Evolutionary conservation across 148 eudicot species (phyloP).

Genomic region (Nyssa sinensis): DNA sequence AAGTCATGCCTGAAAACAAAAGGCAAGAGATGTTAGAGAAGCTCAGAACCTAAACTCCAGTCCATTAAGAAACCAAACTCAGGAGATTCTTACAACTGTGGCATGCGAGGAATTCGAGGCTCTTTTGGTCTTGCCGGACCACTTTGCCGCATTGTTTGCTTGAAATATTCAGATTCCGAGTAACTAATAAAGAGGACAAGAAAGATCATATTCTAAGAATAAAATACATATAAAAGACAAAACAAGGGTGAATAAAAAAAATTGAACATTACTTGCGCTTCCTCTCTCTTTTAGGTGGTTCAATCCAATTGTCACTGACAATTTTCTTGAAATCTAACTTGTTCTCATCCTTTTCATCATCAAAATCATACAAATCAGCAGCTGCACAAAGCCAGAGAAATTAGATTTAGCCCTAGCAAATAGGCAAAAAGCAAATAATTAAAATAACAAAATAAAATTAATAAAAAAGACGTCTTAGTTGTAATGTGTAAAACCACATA

Average conservation of each 20-base stretch:
- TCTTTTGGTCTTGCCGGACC: constrained; percentile 90
- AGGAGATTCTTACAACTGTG: constrained; percentile 70
- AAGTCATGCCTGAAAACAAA: constrained; percentile 76
- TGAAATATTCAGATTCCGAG: constrained; percentile 94
- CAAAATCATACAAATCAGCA: constrained; percentile 92
- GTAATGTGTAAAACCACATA: constrained; percentile 43
- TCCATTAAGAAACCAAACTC: neutral
- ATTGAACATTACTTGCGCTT: constrained; percentile 76
- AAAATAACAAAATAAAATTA: too few species aligned
- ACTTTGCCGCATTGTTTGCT: constrained; percentile 99
- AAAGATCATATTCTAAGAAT: neutral
- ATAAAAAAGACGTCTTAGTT: too few species aligned
- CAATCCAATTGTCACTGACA: constrained; percentile 87
- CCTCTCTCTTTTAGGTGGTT: constrained; percentile 93
- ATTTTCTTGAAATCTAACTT: constrained; percentile 91
- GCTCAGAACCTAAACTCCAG: neutral
- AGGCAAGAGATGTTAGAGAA: constrained; percentile 1
- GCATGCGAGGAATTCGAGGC: constrained; percentile 99
- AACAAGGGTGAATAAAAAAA: neutral
- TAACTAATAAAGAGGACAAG: constrained; percentile 45
- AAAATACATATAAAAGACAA: neutral
- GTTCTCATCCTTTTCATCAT: constrained; percentile 91
- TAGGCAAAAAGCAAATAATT: neutral
- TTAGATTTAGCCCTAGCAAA: constrained; percentile 12
- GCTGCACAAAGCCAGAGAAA: constrained; percentile 45